Base-by-base conservation (phyloP, 2,329 filamentous ascomycete genomes). In the Venturia effusa region DNA sequence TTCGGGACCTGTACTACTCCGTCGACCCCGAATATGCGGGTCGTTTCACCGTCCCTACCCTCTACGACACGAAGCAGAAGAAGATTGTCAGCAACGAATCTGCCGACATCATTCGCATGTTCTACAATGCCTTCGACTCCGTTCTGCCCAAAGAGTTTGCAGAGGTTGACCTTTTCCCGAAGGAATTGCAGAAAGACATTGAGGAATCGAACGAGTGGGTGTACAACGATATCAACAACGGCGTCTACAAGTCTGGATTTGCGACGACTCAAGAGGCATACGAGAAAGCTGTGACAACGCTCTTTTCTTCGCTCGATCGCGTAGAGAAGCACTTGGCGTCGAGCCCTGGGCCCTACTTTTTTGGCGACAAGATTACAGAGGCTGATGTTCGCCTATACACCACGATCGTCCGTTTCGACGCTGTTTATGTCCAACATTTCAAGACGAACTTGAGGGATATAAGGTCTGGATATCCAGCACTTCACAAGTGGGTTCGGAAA, bases 51-150 rank as follows among this genome's bases (percentile, higher is more conserved):
- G 92, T 97, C 19, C 92, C 92, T 0, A 88, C 90, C 3, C 80
- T 97, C 64, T 95, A 88, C 77, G 90, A 96, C 76, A 90, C 85
- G 77, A 86, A 88, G 78, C 77, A 79, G 62, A 83, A 86, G 70
- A 83, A 79, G 40, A 95, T 96, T 71, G 92, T 96, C 67, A 94
- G 83, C 83, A 97, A 97, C 69, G 92, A 96, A 81, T 91, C 88
- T 75, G 87, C 87, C 68, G 92, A 97, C 78, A 96, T 97, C 73
- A 86, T 96, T 74, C 87, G 92, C 72, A 96, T 96, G 89, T 80
- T 97, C 66, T 89, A 89, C 72, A 82, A 81, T 51, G 89, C 85
- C 74, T 97, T 97, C 72, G 87, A 97, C 65, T 71, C 76, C 45
- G 59, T 80, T 30, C 68, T 81, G n/a, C 74, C 75, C 1, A 75